Evolutionary conservation across 2,329 filamentous ascomycete genomes (phyloP), one percentile per base, ranked within the genome.

Genomic region (Emericellopsis cladophorae): DNA sequence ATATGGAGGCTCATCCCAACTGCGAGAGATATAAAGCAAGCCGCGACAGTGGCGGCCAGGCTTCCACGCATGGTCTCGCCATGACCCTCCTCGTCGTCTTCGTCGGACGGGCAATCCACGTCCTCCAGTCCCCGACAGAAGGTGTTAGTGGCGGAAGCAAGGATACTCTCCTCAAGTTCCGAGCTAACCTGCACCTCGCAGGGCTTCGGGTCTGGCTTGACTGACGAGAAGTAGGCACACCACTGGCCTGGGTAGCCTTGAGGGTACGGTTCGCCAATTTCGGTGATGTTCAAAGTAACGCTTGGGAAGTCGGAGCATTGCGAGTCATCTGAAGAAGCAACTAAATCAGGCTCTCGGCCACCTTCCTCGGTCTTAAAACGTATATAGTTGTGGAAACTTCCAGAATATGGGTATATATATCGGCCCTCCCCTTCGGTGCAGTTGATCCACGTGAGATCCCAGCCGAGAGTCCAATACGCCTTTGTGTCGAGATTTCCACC

Each of bases 101-200:
- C 31, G 38, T 26, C 24, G 24, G 24, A 26, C 24, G 32, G 32
- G 32, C 32, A 34, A 34, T 34, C 32, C 32, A 34, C 32, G 32
- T 34, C 16, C 16, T 34, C 32, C 16, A 34, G 32, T 34, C n/a
- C n/a, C n/a, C 26, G 38, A 33, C 38, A 40, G 21, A 40, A 40
- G 14, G 15, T 14, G 16, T 40, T 33, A 2, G 38, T 40, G n/a
- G 38, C 38, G 2, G 38, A 40, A 40, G 38, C 38, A 32, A 40
- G 38, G 12, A 40, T 40, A 23, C 38, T 40, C 38, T 40, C 38
- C n/a, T 18, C 5, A 40, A 33, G 2, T 33, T 75, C 70, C 40
- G 74, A 73, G 0, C 70, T 70, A 1, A 70, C 70, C 57, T 65
- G 26, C 29, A 22, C 38, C 31, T 40, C 31, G 38, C 38, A 40